Evolutionary conservation across 2,329 filamentous ascomycete species (phyloP), one percentile per base, ranked within the genome.

Genomic region (Phaeophleospora eucalypticola): DNA sequence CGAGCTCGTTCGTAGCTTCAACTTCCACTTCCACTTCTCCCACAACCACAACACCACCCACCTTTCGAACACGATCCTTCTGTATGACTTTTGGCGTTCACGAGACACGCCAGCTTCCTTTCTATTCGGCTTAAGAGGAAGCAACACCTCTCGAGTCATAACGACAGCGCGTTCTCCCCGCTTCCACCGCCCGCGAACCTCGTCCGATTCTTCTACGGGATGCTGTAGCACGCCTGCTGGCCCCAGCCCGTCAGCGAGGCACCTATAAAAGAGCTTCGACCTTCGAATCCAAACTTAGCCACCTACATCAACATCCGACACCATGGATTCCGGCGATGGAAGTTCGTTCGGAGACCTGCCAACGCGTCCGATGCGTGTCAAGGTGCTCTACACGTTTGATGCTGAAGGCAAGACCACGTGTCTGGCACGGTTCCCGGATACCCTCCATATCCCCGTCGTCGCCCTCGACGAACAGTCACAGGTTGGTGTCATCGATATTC

Each of bases 331-430:
- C 45, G 48, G 49, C 32, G 53, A 54, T 41, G 58, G 49, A 36
- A 52, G 48, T 44, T 58, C 58, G 20, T 61, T 65, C 39, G 59
- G 56, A 45, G 60, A 64, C 46, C 62, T 68, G 24, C 65, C 64
- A 15, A 67, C 65, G 55, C 64, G 65, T 58, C 66, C 69, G 37
- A 76, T 77, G 74, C 69, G 73, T 69, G 90, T 97, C 69, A 97
- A 97, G 77, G 86, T 97, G 41, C 83, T 95, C 51, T 98, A 97
- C 71, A 95, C 89, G 24, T 96, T 97, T 71, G 90, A 97, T 67
- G 83, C 84, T 64, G 84, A 91, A 57, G 85, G 82, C 71, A 89
- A 89, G 69, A 84, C 89, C 54, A 90, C 91, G 65, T 96, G 89
- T 68, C 78, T 98, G 41, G 90, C 91, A 49, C 81, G 91, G 61